Conservation (phyloP, 306 rosid genomes). For the Medicago lupulina region DNA sequence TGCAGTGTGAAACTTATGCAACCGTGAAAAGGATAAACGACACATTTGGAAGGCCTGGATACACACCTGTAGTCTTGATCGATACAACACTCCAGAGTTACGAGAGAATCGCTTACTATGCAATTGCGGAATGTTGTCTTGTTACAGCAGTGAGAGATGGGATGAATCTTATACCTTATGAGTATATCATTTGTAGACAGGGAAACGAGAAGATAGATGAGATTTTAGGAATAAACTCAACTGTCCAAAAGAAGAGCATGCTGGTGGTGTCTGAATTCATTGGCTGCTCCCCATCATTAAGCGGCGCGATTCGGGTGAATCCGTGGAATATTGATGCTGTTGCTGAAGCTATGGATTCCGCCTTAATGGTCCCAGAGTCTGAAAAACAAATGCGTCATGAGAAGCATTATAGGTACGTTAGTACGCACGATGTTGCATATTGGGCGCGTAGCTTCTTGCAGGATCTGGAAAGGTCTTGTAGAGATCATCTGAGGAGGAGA, state of each 20-base stretch:
- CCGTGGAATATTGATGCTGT: constrained; percentile 95
- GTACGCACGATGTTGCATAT: constrained; percentile 89
- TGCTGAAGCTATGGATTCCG: constrained; percentile 91
- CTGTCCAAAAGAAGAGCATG: constrained; percentile 71
- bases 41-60: constrained; percentile 69
- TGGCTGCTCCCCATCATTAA: constrained; percentile 91
- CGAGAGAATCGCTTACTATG: constrained; percentile 83
- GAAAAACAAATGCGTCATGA: constrained; percentile 89
- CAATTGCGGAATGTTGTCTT: constrained; percentile 84
- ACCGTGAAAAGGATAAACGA: constrained; percentile 69
- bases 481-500: constrained; percentile 81
- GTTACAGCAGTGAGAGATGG: constrained; percentile 96
- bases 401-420: constrained; percentile 86
- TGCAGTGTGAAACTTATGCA: constrained; percentile 68
- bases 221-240: constrained; percentile 58
- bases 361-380: constrained; percentile 60
- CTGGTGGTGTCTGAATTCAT: constrained; percentile 85
- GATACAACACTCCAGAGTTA: constrained; percentile 73
- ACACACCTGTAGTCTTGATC: constrained; percentile 79
- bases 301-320: constrained; percentile 89
- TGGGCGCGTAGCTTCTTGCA: constrained; percentile 93
- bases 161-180: constrained; percentile 93
- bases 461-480: constrained; percentile 86
- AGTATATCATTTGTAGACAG: constrained; percentile 81
- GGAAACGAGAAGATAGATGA: constrained; percentile 77